phyloP scores from a whole-genome alignment of 257 asterid genomes.

The Phtheirospermum japonicum region DNA sequence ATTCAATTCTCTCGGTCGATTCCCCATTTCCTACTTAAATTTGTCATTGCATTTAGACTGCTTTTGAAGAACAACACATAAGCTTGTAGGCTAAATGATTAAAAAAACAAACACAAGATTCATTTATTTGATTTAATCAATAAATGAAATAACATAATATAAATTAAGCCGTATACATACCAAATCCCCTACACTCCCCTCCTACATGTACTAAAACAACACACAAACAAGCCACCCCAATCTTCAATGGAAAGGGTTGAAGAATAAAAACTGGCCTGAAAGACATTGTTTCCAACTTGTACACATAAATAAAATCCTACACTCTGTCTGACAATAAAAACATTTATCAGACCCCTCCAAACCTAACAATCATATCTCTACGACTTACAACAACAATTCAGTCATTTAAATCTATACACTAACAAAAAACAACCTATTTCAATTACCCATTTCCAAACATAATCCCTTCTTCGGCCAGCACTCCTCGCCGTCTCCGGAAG shows the following conservation, averaged over 20 bases:
- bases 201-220: constrained; percentile 33
- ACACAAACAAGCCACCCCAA: constrained; percentile 24
- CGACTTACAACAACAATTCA: constrained; percentile 9
- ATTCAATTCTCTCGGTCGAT: too few species aligned
- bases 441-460: constrained; percentile 29
- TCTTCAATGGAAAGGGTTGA: constrained; percentile 44
- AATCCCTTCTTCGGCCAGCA: constrained; percentile 35
- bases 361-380: not conserved
- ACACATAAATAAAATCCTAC: constrained; percentile 11
- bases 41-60: too few species aligned
- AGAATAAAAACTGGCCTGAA: constrained; percentile 25
- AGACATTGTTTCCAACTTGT: constrained; percentile 15
- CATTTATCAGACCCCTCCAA: constrained; percentile 13
- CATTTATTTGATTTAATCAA: not conserved
- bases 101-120: not conserved
- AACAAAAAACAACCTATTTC: not conserved
- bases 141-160: constrained; percentile 24
- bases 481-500: constrained; percentile 32
- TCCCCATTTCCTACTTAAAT: too few species aligned
- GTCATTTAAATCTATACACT: constrained; percentile 18
- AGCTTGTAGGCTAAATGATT: too few species aligned
- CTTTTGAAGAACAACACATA: too few species aligned
- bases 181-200: not conserved
- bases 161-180: not conserved
- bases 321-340: constrained; percentile 22